Conservation (phyloP, 495 filamentous ascomycete species). For the Neurospora sp. region DNA sequence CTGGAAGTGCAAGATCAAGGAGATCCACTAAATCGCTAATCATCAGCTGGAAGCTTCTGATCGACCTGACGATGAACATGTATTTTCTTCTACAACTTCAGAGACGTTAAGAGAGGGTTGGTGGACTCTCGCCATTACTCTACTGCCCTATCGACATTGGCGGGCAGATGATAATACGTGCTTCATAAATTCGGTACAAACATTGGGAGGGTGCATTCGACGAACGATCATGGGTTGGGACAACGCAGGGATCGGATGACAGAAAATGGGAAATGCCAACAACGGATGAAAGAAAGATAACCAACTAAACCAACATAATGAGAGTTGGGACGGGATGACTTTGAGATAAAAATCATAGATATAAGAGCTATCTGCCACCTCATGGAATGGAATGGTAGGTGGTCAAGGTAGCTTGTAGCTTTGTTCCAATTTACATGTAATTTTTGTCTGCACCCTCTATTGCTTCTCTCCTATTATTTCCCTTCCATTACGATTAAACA, state of each 20-base stretch:
- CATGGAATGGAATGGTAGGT: neutral
- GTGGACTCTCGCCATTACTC: neutral
- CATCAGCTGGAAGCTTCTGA: neutral
- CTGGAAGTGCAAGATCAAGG: conserved; percentile 39
- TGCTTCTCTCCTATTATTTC: neutral
- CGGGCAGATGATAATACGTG: neutral
- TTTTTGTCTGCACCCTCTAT: neutral
- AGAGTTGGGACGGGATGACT: neutral
- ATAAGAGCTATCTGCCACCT: neutral
- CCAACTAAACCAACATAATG: neutral
- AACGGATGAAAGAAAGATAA: neutral
- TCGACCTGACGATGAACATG: conserved; percentile 1
- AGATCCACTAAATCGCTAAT: conserved; percentile 24
- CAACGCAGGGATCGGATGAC: neutral
- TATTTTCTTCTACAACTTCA: conserved; percentile 1
- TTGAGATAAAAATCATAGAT: neutral
- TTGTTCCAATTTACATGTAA: neutral
- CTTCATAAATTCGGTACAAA: neutral
- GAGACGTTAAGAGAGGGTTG: neutral
- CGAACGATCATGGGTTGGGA: neutral
- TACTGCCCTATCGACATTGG: neutral
- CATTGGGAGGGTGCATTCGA: neutral
- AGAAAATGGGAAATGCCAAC: neutral
- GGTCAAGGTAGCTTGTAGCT: neutral
- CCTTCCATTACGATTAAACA: neutral